Percentiles rank a stretch among this genome's conserved stretches.
These are phyloP conservation scores for Septoria petroselini DNA, from an alignment of 2,329 filamentous ascomycete genomes.

Conservation along the genomic window DNA sequence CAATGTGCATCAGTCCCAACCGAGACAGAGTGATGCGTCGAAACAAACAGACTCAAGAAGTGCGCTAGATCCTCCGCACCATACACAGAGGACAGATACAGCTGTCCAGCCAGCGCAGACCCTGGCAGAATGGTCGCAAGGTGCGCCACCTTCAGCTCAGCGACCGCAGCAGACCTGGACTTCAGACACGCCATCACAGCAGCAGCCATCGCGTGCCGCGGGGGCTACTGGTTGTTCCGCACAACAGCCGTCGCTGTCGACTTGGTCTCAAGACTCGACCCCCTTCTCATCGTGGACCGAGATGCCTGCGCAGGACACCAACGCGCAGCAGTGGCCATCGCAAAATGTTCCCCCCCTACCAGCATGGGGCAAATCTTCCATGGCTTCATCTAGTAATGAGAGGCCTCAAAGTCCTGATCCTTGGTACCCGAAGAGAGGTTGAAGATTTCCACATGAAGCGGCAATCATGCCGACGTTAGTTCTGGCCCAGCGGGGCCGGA, in stretches of 20 bases:
- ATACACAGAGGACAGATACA: not conserved
- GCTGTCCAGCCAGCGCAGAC: not conserved
- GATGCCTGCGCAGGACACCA: constrained; percentile 1
- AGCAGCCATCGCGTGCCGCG: not conserved
- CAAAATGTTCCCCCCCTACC: constrained; percentile 12
- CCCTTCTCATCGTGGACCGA: not conserved
- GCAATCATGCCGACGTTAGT: too few relatives aligned
- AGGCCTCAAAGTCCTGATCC: constrained; percentile 29
- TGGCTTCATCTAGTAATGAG: constrained; percentile 9
- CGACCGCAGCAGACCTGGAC: not conserved
- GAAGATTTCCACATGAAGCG: too few relatives aligned
- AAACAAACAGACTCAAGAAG: not conserved
- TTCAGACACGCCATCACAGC: not conserved
- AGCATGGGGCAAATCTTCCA: constrained; percentile 15
- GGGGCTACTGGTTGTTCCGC: not conserved
- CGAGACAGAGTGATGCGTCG: not conserved
- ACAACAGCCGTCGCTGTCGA: not conserved
- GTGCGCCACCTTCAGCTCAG: not conserved
- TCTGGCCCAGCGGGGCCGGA: too few relatives aligned
- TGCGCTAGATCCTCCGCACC: not conserved
- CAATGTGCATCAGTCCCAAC: not conserved
- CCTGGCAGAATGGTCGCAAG: not conserved
- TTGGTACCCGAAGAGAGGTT: constrained; percentile 31
- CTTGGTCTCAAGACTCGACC: constrained; percentile 6
- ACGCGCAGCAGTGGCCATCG: constrained; percentile 1